A percentile compares a stretch with the other conserved stretches of the same genome.
phyloP scores from a whole-genome alignment of 78 protist genomes.

The Guillardia theta region DNA sequence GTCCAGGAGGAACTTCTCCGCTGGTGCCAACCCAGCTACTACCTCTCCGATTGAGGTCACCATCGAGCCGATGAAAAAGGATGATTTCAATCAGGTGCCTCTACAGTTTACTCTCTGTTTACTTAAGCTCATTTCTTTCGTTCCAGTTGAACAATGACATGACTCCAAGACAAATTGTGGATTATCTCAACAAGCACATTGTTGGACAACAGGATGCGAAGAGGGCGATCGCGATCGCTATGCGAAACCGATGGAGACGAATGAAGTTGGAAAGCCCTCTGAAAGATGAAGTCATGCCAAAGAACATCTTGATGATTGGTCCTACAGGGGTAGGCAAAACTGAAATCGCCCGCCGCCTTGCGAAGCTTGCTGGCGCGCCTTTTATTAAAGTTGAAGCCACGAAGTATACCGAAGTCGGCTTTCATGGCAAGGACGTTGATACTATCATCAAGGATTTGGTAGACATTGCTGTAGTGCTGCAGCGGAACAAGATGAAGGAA shows the following conservation, averaged over 20 bases:
- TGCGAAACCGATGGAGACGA: constrained; percentile 61
- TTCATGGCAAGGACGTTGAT: constrained; percentile 86
- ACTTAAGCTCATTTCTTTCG: too few relatives aligned
- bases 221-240: constrained; percentile 74
- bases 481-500: not conserved
- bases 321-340: constrained; percentile 90
- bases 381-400: constrained; percentile 94
- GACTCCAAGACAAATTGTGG: constrained; percentile 57
- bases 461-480: constrained; percentile 27
- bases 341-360: constrained; percentile 89
- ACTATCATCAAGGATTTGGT: constrained; percentile 68
- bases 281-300: constrained; percentile 76
- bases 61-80: too few relatives aligned
- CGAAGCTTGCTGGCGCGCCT: constrained; percentile 84
- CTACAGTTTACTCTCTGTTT: too few relatives aligned
- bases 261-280: constrained; percentile 51
- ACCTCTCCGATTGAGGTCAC: too few relatives aligned
- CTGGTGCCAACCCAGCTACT: too few relatives aligned
- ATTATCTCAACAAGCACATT: constrained; percentile 61
- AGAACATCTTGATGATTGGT: constrained; percentile 92
- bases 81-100: too few relatives aligned
- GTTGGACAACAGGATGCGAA: constrained; percentile 81
- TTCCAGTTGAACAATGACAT: not conserved
- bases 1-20: too few relatives aligned
- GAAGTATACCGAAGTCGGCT: constrained; percentile 91